These are phyloP conservation scores for Eudorina sp. DNA, from an alignment of 139 green algal genomes.

Conservation along the genomic window DNA sequence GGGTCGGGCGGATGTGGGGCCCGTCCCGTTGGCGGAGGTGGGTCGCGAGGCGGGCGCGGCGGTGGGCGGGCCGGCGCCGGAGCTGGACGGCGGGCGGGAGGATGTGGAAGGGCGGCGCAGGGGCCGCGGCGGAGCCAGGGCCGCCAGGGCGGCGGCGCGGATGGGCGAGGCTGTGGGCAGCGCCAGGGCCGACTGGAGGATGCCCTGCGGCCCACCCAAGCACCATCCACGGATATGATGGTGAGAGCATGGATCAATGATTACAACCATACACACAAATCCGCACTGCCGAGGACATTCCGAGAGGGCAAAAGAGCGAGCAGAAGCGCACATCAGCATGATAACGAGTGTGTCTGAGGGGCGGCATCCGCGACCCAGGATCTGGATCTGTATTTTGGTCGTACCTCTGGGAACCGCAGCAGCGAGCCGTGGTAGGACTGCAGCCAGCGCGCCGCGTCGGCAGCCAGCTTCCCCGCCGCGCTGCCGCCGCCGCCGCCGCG, in stretches of 20 bases:
- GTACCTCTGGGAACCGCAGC: slow-evolving; percentile 7
- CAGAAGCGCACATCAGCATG: too few species aligned
- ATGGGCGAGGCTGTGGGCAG: not conserved
- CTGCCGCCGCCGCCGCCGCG: not conserved
- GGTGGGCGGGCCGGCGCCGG: too few species aligned
- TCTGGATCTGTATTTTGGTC: too few species aligned
- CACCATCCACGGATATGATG: too few species aligned
- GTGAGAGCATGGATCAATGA: too few species aligned
- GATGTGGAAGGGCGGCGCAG: too few species aligned
- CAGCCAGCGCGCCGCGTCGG: slow-evolving; percentile 16
- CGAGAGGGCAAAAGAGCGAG: too few species aligned
- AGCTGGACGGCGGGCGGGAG: not conserved
- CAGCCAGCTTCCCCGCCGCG: not conserved
- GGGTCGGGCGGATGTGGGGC: not conserved
- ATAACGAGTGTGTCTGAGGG: too few species aligned
- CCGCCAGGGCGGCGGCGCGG: not conserved
- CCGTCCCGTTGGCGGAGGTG: not conserved
- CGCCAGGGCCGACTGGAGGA: slow-evolving; percentile 4
- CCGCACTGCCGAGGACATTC: too few species aligned
- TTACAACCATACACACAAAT: too few species aligned
- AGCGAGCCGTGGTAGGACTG: slow-evolving; percentile 26
- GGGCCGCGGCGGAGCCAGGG: not conserved
- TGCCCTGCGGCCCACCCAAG: not conserved
- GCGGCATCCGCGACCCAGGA: too few species aligned
- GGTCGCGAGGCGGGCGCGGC: not conserved